Base-by-base conservation (phyloP, 768 basidiomycete species). In the Boletus eberwhitei region DNA sequence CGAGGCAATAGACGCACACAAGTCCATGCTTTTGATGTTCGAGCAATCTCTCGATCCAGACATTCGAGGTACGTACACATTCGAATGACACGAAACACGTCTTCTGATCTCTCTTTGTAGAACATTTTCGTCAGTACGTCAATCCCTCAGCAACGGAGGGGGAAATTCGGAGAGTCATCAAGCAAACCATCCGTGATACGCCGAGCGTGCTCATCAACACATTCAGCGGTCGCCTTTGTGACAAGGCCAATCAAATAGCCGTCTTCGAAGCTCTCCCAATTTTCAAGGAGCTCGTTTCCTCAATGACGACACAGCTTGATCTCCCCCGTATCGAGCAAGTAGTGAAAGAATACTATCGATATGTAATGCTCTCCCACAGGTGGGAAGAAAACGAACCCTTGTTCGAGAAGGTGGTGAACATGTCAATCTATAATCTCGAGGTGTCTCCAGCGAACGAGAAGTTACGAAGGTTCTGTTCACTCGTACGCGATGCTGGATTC, bases 381-480 rank as follows among this genome's bases (percentile, higher is more conserved):
- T 24, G 24, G 24, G 24, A 24, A 24, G 24, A 24, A 24, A 24
- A 24, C 24, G 24, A 24, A 24, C 24, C 24, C 24, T 24, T 24
- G 24, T 24, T 24, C 24, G 24, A 24, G 3, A 24, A 24, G 24
- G 24, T 24, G 24, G 24, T 24, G 24, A 4, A 24, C 24, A 24
- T 29, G 1, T 29, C 36, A 14, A 47, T 52, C 2, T 52, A 52
- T 21, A 21, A 48, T 24, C 36, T 48, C 4, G 48, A 19, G 2
- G 9, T 26, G 5, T 48, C 35, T 8, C 47, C n/a, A 4, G 14
- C 47, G 14, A 35, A 59, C 9, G 21, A 54, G 24, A 60, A 54
- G n/a, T 26, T 60, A 0, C 44, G 12, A 31, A 35, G 13, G 24
- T 59, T 60, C 37, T 54, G 52, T 41, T 32, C 38, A 26, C 48